A percentile compares a stretch with the other conserved stretches of the same genome.
These are phyloP conservation scores for Trichoderma breve DNA, from an alignment of 2,329 filamentous ascomycete genomes.

Conservation along the genomic window DNA sequence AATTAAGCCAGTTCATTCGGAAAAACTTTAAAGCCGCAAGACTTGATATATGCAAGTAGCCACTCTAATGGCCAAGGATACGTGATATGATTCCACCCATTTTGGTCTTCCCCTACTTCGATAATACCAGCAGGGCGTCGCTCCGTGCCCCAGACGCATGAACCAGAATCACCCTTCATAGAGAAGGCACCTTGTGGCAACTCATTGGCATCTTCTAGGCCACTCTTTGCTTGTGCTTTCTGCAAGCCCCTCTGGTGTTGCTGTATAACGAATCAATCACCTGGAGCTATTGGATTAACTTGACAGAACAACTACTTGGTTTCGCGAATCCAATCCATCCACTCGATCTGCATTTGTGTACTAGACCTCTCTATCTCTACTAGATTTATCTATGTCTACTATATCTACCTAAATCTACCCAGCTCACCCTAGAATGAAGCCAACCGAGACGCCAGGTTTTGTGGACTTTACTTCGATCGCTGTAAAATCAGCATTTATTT, in stretches of 20 bases:
- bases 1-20: background rate
- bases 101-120: background rate
- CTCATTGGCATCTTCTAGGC: background rate
- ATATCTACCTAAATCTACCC: no score
- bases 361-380: no score
- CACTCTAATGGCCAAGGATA: background rate
- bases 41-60: background rate
- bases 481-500: background rate
- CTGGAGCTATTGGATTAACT: background rate
- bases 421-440: background rate
- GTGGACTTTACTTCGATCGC: background rate
- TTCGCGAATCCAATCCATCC: no score
- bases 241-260: background rate
- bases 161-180: background rate
- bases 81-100: background rate
- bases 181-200: background rate
- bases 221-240: background rate
- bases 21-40: background rate
- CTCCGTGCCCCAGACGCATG: background rate
- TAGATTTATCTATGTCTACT: no score
- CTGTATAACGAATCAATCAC: background rate
- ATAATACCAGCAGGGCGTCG: background rate
- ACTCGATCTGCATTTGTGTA: no score
- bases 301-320: background rate
- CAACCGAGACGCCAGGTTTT: background rate